Conservation (phyloP, 192 early-diverging fungal genomes). For the Nowakowskiella sp. region DNA sequence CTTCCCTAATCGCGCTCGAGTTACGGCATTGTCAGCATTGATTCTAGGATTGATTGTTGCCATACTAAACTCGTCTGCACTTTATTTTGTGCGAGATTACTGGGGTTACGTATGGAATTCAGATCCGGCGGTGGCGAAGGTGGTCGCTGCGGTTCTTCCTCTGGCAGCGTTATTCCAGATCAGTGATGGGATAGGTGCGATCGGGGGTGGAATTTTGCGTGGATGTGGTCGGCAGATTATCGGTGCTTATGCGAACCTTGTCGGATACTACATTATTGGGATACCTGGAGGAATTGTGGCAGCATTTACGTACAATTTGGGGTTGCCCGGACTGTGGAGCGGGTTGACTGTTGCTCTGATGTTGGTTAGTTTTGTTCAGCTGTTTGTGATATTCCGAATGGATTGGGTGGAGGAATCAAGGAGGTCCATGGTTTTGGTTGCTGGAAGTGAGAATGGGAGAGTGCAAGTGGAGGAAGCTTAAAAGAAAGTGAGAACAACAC, state of each 20-base stretch:
- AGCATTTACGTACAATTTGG: slow-evolving; percentile 23
- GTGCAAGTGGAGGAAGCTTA: too few species aligned
- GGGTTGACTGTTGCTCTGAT: slow-evolving; percentile 42
- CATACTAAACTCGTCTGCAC: slow-evolving; percentile 36
- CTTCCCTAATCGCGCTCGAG: not conserved
- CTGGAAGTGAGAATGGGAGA: too few species aligned
- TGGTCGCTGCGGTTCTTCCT: slow-evolving; percentile 70
- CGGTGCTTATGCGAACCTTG: slow-evolving; percentile 39
- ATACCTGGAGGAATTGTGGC: slow-evolving; percentile 50
- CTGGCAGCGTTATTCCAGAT: slow-evolving; percentile 68
- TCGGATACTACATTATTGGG: slow-evolving; percentile 59
- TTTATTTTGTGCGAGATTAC: slow-evolving; percentile 38
- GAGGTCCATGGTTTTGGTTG: not conserved
- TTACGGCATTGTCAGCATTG: slow-evolving; percentile 6
- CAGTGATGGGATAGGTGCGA: slow-evolving; percentile 35
- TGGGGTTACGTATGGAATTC: slow-evolving; percentile 62
- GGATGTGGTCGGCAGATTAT: slow-evolving; percentile 70
- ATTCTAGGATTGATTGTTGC: slow-evolving; percentile 16
- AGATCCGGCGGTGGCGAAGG: slow-evolving; percentile 56
- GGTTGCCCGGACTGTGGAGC: slow-evolving; percentile 34
- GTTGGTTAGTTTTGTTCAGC: slow-evolving; percentile 29
- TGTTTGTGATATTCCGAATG: slow-evolving; percentile 22
- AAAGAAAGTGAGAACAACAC: too few species aligned
- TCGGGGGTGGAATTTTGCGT: slow-evolving; percentile 55
- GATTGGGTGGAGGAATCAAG: slow-evolving; percentile 22